Base-by-base conservation (phyloP, 108 stramenopile species). In the Licmophora abbreviata region DNA sequence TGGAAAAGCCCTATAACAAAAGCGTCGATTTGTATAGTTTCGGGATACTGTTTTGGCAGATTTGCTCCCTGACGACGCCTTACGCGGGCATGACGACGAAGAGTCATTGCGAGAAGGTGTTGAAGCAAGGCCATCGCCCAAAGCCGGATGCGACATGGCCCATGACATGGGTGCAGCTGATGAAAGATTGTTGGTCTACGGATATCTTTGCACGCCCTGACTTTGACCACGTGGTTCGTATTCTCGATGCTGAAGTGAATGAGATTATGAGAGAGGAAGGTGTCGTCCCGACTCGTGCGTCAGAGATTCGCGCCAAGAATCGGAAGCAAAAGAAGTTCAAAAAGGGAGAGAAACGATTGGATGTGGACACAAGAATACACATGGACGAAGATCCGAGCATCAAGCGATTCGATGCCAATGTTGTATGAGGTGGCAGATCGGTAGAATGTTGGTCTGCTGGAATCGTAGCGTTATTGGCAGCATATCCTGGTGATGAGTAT, bases 21-120 rank as follows among this genome's bases (percentile, higher is more conserved):
- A 63, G 69, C 3, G 90, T 85, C 0, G 90, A 92, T 58, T 52
- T 81, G 9, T 92, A 87, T 55, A 78, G 76, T 22, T 92, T 92
- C 64, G 90, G 85, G 1, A 71, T 92, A 21, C 57, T 92, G n/a
- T 83, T 87, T 52, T 78, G 77, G 71, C 90, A 92, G 45, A 65
- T 87, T 27, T 92, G 90, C 44, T 77, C 90, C 5, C 54, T 92
- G 23, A 73, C 80, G 28, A 79, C 78, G 10, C 90, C 90, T 0
- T 92, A 76, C 56, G 69, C 79, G 0, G 81, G 79, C 18, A 78
- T 72, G 34, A 59, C 62, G n/a, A 73, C 74, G 17, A 80, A 74
- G 48, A 70, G 75, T 68, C 90, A 92, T 61, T 69, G 83, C 2
- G 83, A 85, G 17, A 24, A 62, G 43, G 85, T 92, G 0, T 77